Evolutionary conservation across 768 basidiomycete species (phyloP).

Genomic region (Hericium erinaceus): DNA sequence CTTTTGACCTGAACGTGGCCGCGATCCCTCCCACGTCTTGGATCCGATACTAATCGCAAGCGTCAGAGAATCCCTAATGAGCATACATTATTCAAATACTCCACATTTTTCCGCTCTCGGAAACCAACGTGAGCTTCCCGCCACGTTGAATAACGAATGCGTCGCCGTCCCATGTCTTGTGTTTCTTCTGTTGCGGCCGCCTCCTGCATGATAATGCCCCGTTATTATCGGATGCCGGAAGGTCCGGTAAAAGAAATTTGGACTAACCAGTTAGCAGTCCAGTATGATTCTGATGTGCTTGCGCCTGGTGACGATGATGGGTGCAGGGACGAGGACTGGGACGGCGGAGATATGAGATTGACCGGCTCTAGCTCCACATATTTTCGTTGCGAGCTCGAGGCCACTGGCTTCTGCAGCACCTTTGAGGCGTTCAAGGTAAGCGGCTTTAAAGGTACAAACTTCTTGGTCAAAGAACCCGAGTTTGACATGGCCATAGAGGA

Average conservation of each 20-base stretch:
- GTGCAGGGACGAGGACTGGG: not conserved
- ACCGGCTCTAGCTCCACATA: constrained; percentile 33
- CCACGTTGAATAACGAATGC: constrained; percentile 46
- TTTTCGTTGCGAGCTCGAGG: constrained; percentile 18
- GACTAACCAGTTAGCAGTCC: constrained; percentile 63
- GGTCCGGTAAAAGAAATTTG: not conserved
- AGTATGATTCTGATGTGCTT: constrained; percentile 30
- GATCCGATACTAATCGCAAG: constrained; percentile 44
- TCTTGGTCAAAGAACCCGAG: constrained; percentile 24
- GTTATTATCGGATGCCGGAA: constrained; percentile 1
- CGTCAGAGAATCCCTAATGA: not conserved
- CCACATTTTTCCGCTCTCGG: constrained; percentile 66
- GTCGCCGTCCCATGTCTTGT: constrained; percentile 84
- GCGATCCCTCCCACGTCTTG: constrained; percentile 49
- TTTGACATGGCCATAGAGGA: constrained; percentile 12
- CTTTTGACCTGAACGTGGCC: constrained; percentile 33
- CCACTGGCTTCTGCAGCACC: constrained; percentile 15
- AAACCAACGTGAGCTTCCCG: constrained; percentile 49
- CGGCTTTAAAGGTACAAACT: constrained; percentile 21
- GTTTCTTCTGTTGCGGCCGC: constrained; percentile 63
- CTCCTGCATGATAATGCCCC: constrained; percentile 39
- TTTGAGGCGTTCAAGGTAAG: constrained; percentile 22
- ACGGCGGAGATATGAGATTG: constrained; percentile 6
- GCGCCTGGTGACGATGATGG: constrained; percentile 5
- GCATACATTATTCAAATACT: constrained; percentile 12